phyloP scores from a whole-genome alignment of 768 basidiomycete species.

The Mycena haematopus region DNA sequence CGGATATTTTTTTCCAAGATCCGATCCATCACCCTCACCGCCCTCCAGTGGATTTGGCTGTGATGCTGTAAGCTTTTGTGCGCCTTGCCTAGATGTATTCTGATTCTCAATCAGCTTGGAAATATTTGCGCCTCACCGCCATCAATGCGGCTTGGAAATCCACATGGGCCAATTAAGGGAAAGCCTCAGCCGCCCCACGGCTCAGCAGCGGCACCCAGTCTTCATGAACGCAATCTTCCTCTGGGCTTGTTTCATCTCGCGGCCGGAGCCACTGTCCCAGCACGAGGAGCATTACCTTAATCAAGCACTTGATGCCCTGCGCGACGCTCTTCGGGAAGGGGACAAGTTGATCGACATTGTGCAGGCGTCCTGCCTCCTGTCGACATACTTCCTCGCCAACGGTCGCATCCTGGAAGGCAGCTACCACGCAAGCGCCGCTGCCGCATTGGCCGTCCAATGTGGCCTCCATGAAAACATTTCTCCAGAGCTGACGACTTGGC shows the following conservation, averaged over 20 bases:
- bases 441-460: constrained; percentile 74
- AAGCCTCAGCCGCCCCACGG: constrained; percentile 55
- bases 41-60: constrained; percentile 64
- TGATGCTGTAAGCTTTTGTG: constrained; percentile 61
- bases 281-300: constrained; percentile 78
- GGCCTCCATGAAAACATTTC: constrained; percentile 62
- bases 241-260: constrained; percentile 83
- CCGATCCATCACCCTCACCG: constrained; percentile 37
- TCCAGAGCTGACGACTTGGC: constrained; percentile 43
- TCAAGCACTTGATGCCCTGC: constrained; percentile 66
- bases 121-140: constrained; percentile 76
- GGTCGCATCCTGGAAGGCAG: constrained; percentile 81
- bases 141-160: constrained; percentile 75
- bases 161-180: constrained; percentile 72
- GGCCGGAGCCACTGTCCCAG: constrained; percentile 70
- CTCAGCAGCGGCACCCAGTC: constrained; percentile 75
- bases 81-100: constrained; percentile 17
- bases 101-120: constrained; percentile 57
- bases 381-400: constrained; percentile 78
- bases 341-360: constrained; percentile 72
- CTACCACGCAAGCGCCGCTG: constrained; percentile 78
- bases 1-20: constrained; percentile 59
- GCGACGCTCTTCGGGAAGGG: constrained; percentile 63
- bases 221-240: constrained; percentile 84
- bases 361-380: constrained; percentile 77